phyloP scores from a whole-genome alignment of 768 basidiomycete genomes.

The Galerina marginata region DNA sequence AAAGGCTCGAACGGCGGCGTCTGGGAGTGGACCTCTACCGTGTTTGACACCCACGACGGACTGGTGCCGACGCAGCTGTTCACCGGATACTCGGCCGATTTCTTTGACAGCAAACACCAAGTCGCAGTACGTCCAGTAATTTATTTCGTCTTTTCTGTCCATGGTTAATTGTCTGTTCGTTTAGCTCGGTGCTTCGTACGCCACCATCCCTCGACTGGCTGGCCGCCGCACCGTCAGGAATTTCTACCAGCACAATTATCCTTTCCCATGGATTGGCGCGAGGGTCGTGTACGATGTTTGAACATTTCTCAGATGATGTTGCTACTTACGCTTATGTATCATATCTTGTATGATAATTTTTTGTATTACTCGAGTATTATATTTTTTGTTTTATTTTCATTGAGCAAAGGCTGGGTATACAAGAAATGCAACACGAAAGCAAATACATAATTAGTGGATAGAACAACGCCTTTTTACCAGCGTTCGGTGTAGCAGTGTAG shows the following conservation, averaged over 20 bases:
- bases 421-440: neutral
- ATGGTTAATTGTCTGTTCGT: slow-evolving; percentile 9
- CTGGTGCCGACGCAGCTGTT: slow-evolving; percentile 78
- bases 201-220: slow-evolving; percentile 77
- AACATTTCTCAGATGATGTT: slow-evolving; percentile 4
- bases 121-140: slow-evolving; percentile 62
- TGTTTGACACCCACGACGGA: slow-evolving; percentile 68
- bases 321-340: neutral
- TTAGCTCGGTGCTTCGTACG: slow-evolving; percentile 86
- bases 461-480: neutral
- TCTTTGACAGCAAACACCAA: slow-evolving; percentile 86
- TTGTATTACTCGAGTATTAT: slow-evolving; percentile 2
- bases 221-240: slow-evolving; percentile 78
- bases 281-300: slow-evolving; percentile 62
- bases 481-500: neutral
- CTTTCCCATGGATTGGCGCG: slow-evolving; percentile 73
- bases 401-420: neutral
- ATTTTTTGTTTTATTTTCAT: neutral
- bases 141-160: slow-evolving; percentile 3
- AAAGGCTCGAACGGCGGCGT: slow-evolving; percentile 87
- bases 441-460: slow-evolving; percentile 2
- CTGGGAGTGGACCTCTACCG: slow-evolving; percentile 93
- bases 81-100: slow-evolving; percentile 87
- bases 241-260: slow-evolving; percentile 89
- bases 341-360: no score